Conservation (phyloP, 441 rosid genomes). For the Macaranga tanarius region DNA sequence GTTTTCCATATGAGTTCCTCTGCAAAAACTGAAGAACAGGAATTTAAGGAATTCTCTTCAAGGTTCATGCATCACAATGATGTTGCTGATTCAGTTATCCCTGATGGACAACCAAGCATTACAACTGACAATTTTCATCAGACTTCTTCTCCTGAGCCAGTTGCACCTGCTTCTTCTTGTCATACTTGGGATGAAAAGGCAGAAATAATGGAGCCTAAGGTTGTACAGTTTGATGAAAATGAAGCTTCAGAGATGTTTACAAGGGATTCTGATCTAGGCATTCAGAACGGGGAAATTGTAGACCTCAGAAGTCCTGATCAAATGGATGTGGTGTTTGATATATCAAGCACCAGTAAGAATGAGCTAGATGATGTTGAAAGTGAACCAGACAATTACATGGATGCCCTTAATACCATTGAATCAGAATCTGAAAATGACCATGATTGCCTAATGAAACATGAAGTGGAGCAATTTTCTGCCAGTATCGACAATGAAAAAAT, state of each 20-base stretch:
- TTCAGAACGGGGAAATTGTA: slow-evolving; percentile 25
- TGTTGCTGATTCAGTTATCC: slow-evolving; percentile 43
- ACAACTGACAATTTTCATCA: slow-evolving; percentile 32
- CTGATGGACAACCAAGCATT: slow-evolving; percentile 38
- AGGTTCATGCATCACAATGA: slow-evolving; percentile 39
- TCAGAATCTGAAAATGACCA: slow-evolving; percentile 72
- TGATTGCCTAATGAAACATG: slow-evolving; percentile 50
- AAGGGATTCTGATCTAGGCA: slow-evolving; percentile 30
- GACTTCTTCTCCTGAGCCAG: slow-evolving; percentile 41
- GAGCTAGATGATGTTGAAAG: slow-evolving; percentile 64
- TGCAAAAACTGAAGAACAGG: slow-evolving; percentile 47
- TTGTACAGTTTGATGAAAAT: slow-evolving; percentile 28
- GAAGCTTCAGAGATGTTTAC: slow-evolving; percentile 35
- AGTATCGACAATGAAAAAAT: slow-evolving; percentile 27
- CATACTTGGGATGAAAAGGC: slow-evolving; percentile 83
- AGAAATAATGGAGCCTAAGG: slow-evolving; percentile 51
- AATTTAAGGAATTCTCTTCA: slow-evolving; percentile 42
- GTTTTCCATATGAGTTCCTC: slow-evolving; percentile 47
- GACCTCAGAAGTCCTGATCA: slow-evolving; percentile 28
- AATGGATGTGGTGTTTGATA: slow-evolving; percentile 30
- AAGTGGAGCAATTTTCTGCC: slow-evolving; percentile 37
- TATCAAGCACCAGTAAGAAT: slow-evolving; percentile 32
- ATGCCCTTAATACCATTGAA: slow-evolving; percentile 87
- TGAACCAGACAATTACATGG: slow-evolving; percentile 70
- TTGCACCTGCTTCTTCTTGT: slow-evolving; percentile 45